phyloP scores from a whole-genome alignment of 306 rosid species.

The Trifolium repens region DNA sequence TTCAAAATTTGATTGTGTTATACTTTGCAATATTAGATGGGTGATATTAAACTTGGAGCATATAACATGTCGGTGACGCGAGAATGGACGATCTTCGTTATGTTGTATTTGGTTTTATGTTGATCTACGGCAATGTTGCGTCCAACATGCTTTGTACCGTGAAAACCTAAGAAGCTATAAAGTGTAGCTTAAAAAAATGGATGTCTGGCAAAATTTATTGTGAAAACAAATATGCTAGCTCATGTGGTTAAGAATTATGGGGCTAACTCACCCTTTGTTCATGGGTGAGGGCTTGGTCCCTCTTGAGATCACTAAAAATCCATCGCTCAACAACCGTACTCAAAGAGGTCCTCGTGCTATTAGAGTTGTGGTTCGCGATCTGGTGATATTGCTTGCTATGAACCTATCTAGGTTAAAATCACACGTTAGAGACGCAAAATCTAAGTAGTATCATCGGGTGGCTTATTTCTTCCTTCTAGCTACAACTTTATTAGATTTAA shows the following conservation, averaged over 20 bases:
- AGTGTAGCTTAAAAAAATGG: too few relatives aligned
- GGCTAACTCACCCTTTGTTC: not conserved
- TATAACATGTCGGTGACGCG: constrained; percentile 11
- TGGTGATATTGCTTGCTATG: not conserved
- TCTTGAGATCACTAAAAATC: not conserved
- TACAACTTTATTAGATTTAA: not conserved
- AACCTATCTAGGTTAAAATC: not conserved
- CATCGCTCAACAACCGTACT: too few relatives aligned
- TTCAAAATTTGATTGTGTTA: constrained; percentile 1
- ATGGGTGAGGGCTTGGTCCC: not conserved
- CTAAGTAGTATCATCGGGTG: not conserved
- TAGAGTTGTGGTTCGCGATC: not conserved
- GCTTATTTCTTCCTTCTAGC: not conserved
- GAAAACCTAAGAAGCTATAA: too few relatives aligned
- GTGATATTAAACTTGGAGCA: constrained; percentile 10
- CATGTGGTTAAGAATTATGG: too few relatives aligned
- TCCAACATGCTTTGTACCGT: too few relatives aligned
- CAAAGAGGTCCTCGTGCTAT: not conserved
- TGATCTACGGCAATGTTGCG: too few relatives aligned
- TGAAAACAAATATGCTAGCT: too few relatives aligned
- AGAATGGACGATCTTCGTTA: too few relatives aligned
- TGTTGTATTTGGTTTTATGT: too few relatives aligned
- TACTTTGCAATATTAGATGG: constrained; percentile 7
- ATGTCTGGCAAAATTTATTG: too few relatives aligned
- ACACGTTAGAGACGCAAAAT: not conserved